phyloP scores from a whole-genome alignment of 495 filamentous ascomycete genomes.

The Aspergillus avenaceus region DNA sequence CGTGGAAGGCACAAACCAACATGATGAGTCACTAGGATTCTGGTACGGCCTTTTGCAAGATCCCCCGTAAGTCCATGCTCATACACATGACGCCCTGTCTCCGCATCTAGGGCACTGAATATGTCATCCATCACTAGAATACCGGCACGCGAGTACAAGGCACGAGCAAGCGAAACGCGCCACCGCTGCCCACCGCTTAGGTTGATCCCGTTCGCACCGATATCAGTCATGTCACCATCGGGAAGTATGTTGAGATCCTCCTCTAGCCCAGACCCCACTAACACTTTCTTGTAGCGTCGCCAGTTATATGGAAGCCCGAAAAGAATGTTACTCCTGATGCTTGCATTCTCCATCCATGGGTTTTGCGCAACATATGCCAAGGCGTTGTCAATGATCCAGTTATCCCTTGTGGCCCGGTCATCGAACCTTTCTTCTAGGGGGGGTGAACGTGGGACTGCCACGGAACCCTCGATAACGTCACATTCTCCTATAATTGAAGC shows the following conservation, averaged over 20 bases:
- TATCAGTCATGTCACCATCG: conserved; percentile 71
- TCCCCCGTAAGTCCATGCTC: conserved; percentile 67
- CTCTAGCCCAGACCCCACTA: conserved; percentile 61
- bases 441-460: conserved; percentile 40
- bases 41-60: conserved; percentile 60
- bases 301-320: conserved; percentile 64
- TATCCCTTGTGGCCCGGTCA: conserved; percentile 54
- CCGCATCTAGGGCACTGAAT: conserved; percentile 60
- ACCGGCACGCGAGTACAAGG: conserved; percentile 74
- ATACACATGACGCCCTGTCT: conserved; percentile 72
- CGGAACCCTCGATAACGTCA: conserved; percentile 39
- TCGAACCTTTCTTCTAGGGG: conserved; percentile 36
- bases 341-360: conserved; percentile 78
- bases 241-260: conserved; percentile 69
- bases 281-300: conserved; percentile 58
- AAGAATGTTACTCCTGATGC: conserved; percentile 67
- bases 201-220: conserved; percentile 76
- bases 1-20: conserved; percentile 64
- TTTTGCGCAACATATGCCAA: conserved; percentile 76
- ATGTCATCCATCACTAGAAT: conserved; percentile 77
- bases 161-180: conserved; percentile 70
- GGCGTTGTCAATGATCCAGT: conserved; percentile 66
- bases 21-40: conserved; percentile 77
- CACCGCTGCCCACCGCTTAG: conserved; percentile 76
- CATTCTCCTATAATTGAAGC: conserved; percentile 58